Base-by-base conservation (phyloP, 2,329 filamentous ascomycete species). In the Alternaria sp. region DNA sequence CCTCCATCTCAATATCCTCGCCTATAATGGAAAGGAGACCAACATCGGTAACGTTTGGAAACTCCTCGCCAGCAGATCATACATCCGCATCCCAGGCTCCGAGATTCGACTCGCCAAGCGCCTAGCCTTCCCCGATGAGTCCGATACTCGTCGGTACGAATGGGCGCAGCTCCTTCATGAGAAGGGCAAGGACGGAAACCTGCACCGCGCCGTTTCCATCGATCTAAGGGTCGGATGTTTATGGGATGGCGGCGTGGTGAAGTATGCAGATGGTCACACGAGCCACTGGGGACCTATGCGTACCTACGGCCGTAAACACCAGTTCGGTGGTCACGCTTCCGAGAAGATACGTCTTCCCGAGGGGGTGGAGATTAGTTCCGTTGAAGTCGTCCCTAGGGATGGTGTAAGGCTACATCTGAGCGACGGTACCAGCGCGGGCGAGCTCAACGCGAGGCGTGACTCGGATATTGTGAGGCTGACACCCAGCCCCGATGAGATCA, bases 161-260 rank as follows among this genome's bases (percentile, higher is more conserved):
- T 75, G 72, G 74, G 65, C 65, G 9, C 67, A 71, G 25, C 65
- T 69, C 0, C 60, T 69, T 5, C 58, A 51, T 3, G 71, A 67
- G 58, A 72, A 55, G 30, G 69, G 72, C 8, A 23, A 54, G 11
- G 68, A 78, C 28, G 80, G 79, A 32, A 64, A 59, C 19, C 36
- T 84, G 5, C 71, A 80, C 11, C 73, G 74, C n/a, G 83, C 82
- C 1, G 76, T 71, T 2, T 78, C 74, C 15, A 81, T 86, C 26
- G 83, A 86, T 63, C 67, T 85, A 3, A 77, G 83, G 2, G 80
- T 84, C 6, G 84, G 84, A 5, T 77, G 72, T 44, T 68, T 74
- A 7, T 79, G 85, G 44, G 83, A 86, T 55, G 83, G 84, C 25
- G 83, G 81, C 6, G 77, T 82, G 30, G 80, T 86, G 4, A 74